These are phyloP conservation scores for Cyclanthera cordifolia DNA, from an alignment of 306 rosid genomes.

Conservation along the genomic window DNA sequence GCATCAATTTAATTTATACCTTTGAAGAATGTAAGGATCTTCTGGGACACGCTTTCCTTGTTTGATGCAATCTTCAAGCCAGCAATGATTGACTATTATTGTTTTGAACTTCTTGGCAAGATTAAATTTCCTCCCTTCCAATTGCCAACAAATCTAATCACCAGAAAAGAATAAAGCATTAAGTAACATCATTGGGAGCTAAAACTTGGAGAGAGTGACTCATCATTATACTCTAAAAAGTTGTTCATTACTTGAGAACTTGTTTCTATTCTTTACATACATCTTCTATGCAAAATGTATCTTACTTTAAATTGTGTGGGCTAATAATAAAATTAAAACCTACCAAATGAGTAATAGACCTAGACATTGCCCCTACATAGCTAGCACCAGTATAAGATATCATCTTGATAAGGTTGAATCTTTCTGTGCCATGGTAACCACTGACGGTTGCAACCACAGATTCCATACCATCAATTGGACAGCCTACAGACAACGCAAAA, in stretches of 20 bases:
- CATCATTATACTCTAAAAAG: not conserved
- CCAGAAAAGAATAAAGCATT: not conserved
- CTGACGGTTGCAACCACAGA: slow-evolving; percentile 67
- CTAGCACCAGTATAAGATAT: slow-evolving; percentile 53
- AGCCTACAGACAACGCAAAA: slow-evolving; percentile 17
- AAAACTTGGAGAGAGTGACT: not conserved
- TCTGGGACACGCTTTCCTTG: slow-evolving; percentile 60
- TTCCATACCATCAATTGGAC: slow-evolving; percentile 52
- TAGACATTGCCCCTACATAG: slow-evolving; percentile 57
- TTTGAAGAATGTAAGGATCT: slow-evolving; percentile 41
- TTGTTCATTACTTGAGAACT: not conserved
- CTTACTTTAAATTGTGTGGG: not conserved
- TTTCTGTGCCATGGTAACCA: slow-evolving; percentile 63
- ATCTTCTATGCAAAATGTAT: not conserved
- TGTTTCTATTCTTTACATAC: not conserved
- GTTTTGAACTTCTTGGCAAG: slow-evolving; percentile 42
- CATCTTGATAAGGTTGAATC: slow-evolving; percentile 62
- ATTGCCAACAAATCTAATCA: slow-evolving; percentile 61
- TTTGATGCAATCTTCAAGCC: slow-evolving; percentile 81
- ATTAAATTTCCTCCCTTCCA: slow-evolving; percentile 53
- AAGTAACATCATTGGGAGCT: not conserved
- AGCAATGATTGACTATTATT: slow-evolving; percentile 51
- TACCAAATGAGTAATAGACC: slow-evolving; percentile 71
- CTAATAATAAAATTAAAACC: slow-evolving; percentile 13
- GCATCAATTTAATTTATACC: slow-evolving; percentile 28